Percentiles rank a stretch among this genome's conserved stretches.
Conservation (phyloP, 2,329 filamentous ascomycete species). For the Fusarium sarcochroum region DNA sequence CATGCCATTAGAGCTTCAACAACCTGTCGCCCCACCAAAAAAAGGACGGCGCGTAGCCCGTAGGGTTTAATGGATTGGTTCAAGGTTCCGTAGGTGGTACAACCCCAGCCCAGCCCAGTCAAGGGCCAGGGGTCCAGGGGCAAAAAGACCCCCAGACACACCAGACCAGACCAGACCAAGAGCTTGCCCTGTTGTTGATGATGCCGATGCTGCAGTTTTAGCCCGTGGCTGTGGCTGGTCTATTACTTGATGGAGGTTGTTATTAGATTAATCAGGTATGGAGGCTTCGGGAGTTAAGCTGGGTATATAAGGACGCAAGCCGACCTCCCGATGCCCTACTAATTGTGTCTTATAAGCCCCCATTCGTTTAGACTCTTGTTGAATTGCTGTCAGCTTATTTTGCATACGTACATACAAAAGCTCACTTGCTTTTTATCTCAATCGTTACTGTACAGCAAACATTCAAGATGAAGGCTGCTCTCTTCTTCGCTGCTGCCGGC, state of each 20-base stretch:
- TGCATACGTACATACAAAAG: not conserved
- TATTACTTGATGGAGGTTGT: not conserved
- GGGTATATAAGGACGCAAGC: slow-evolving; percentile 23
- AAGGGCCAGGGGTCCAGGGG: slow-evolving; percentile 29
- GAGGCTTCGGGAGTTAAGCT: slow-evolving; percentile 7
- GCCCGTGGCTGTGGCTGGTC: not conserved
- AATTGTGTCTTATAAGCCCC: not conserved
- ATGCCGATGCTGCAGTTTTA: too few species aligned
- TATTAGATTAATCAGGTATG: not conserved
- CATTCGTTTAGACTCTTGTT: slow-evolving; percentile 12
- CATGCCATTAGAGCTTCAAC: slow-evolving; percentile 22
- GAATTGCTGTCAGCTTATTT: slow-evolving; percentile 4
- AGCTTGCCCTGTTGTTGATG: too few species aligned
- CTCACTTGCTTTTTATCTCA: slow-evolving; percentile 3
- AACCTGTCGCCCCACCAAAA: slow-evolving; percentile 8
- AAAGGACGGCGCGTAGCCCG: slow-evolving; percentile 5
- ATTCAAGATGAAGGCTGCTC: slow-evolving; percentile 59
- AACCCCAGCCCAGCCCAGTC: not conserved
- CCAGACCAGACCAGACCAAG: too few species aligned
- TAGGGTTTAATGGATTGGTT: slow-evolving; percentile 4
- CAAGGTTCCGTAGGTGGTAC: slow-evolving; percentile 2
- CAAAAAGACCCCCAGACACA: slow-evolving; percentile 2
- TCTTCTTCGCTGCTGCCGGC: slow-evolving; percentile 53
- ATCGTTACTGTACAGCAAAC: slow-evolving; percentile 13
- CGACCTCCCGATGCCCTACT: slow-evolving; percentile 1